Conservation (phyloP, 1,139 yeast species). For the Kodamaea derodonti region DNA sequence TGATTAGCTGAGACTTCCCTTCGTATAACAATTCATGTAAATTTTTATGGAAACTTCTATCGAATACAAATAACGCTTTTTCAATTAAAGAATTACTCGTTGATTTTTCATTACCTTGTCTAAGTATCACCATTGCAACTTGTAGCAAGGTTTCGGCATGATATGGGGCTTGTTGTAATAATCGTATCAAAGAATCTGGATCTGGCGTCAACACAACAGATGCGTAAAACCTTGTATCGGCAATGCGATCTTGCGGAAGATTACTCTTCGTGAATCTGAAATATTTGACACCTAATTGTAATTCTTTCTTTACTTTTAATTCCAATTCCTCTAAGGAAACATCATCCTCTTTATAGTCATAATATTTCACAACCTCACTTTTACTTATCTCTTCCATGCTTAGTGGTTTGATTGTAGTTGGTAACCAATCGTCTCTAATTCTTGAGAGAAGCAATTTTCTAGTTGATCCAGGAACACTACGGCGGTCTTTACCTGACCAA, state of each 20-base stretch:
- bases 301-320: slow-evolving; percentile 41
- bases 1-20: slow-evolving; percentile 55
- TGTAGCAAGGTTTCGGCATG: slow-evolving; percentile 78
- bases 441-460: slow-evolving; percentile 66
- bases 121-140: slow-evolving; percentile 67
- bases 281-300: slow-evolving; percentile 48
- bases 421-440: slow-evolving; percentile 79
- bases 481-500: slow-evolving; percentile 80
- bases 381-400: slow-evolving; percentile 53
- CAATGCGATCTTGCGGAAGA: slow-evolving; percentile 39
- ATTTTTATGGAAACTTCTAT: slow-evolving; percentile 46
- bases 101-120: slow-evolving; percentile 73
- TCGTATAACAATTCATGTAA: slow-evolving; percentile 45
- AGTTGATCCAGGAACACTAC: slow-evolving; percentile 68
- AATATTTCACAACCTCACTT: slow-evolving; percentile 39
- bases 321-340: slow-evolving; percentile 28
- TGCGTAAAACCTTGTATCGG: slow-evolving; percentile 60
- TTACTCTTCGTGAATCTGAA: slow-evolving; percentile 47
- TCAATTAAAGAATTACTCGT: slow-evolving; percentile 71
- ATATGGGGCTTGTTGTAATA: slow-evolving; percentile 62
- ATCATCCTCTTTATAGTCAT: slow-evolving; percentile 37
- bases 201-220: slow-evolving; percentile 69
- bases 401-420: slow-evolving; percentile 62
- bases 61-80: slow-evolving; percentile 74
- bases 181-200: slow-evolving; percentile 59